Evolutionary conservation across 176 grass and related monocot genomes (phyloP).

Genomic region (Oropetium thomaeum): DNA sequence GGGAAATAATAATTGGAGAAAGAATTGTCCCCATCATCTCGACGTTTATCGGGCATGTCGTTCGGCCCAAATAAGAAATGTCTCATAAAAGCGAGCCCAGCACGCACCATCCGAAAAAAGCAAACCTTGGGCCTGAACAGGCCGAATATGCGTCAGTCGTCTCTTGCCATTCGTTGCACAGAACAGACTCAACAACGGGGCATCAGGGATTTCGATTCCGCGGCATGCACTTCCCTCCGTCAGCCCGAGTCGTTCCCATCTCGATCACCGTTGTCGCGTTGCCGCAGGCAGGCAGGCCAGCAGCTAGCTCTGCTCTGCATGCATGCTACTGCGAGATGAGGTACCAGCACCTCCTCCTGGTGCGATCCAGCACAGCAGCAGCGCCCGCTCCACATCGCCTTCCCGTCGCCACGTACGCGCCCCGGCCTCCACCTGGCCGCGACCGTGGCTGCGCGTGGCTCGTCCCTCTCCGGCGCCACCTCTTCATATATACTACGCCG

Average conservation of each 20-base stretch:
- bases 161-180: background rate
- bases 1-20: too few species aligned
- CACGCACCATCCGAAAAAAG: background rate
- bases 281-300: background rate
- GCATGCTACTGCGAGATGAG: background rate
- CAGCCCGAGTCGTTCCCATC: background rate
- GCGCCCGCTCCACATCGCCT: conserved; percentile 11
- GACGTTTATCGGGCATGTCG: too few species aligned
- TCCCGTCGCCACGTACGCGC: conserved; percentile 34
- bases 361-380: background rate
- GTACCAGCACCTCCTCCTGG: too few species aligned
- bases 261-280: conserved; percentile 7
- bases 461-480: background rate
- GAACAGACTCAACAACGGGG: too few species aligned
- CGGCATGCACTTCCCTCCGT: background rate
- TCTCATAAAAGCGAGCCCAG: background rate
- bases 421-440: conserved; percentile 52
- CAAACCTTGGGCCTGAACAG: too few species aligned
- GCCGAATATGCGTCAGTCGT: too few species aligned
- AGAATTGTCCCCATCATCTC: too few species aligned
- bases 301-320: background rate
- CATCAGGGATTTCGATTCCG: background rate
- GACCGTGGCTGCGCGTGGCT: conserved; percentile 34
- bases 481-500: background rate
- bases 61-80: too few species aligned